A percentile compares a stretch with the other conserved stretches of the same genome.
Evolutionary conservation across 2,329 filamentous ascomycete genomes (phyloP).

Genomic region (Neurospora crassa): DNA sequence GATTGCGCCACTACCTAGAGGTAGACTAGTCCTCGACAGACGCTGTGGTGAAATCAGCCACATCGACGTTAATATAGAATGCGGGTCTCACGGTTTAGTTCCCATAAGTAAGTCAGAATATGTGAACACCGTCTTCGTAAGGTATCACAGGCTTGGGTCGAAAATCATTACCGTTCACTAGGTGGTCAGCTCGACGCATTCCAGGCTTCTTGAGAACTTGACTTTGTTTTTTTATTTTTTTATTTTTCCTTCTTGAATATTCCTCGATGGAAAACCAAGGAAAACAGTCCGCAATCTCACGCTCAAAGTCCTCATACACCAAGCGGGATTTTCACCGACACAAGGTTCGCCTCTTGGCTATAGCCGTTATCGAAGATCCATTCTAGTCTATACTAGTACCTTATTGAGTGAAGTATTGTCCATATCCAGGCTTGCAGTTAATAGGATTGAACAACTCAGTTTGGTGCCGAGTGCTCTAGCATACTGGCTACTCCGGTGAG

Average conservation of each 20-base stretch:
- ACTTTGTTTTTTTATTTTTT: too few relatives aligned
- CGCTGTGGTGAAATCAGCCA: too few relatives aligned
- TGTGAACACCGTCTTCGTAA: neutral
- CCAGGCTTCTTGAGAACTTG: neutral
- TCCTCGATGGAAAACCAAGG: neutral
- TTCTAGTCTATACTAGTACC: too few relatives aligned
- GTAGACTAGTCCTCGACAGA: too few relatives aligned
- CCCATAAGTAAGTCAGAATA: neutral
- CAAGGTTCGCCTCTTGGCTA: neutral
- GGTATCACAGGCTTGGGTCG: neutral
- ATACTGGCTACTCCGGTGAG: neutral
- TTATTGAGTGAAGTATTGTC: neutral
- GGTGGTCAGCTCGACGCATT: neutral
- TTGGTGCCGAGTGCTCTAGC: neutral
- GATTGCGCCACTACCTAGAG: too few relatives aligned
- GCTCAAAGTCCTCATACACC: neutral
- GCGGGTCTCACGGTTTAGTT: neutral
- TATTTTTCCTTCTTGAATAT: too few relatives aligned
- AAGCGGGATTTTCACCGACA: neutral
- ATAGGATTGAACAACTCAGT: neutral
- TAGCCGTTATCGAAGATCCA: neutral
- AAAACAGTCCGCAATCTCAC: neutral
- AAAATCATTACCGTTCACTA: neutral
- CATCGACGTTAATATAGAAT: neutral
- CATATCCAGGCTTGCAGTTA: neutral